Conservation (phyloP, 2,329 filamentous ascomycete genomes). For the Pseudocercospora vitis region DNA sequence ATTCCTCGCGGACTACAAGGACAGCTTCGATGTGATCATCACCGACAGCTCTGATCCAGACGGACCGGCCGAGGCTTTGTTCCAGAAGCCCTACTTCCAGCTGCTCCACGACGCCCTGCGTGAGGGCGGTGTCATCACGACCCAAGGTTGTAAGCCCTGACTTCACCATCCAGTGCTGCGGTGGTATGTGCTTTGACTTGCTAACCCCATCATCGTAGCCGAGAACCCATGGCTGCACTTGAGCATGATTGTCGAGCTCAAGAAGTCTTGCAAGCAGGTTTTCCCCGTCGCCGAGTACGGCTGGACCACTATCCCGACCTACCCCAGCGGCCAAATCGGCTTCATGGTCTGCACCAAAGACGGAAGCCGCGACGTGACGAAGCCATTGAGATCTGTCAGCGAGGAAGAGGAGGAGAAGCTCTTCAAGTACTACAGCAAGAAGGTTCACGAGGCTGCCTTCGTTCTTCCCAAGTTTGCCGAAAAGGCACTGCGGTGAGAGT, state of each 20-base stretch:
- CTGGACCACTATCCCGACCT: conserved; percentile 98
- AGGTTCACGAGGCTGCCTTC: conserved; percentile 94
- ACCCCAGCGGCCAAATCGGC: conserved; percentile 97
- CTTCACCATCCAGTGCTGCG: conserved; percentile 39
- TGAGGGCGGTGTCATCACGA: conserved; percentile 97
- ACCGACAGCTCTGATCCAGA: conserved; percentile 98
- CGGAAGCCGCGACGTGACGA: conserved; percentile 74
- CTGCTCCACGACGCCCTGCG: conserved; percentile 85
- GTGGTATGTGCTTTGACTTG: conserved; percentile 14
- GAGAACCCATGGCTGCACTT: conserved; percentile 99
- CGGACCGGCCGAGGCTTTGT: conserved; percentile 91
- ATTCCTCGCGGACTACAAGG: conserved; percentile 95
- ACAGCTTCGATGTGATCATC: conserved; percentile 98
- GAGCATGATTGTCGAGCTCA: conserved; percentile 86
- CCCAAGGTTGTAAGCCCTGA: conserved; percentile 98
- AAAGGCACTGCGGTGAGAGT: conserved; percentile 58
- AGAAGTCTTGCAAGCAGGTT: conserved; percentile 94
- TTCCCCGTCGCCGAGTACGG: conserved; percentile 98
- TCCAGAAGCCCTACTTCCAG: conserved; percentile 99
- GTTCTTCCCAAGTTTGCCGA: conserved; percentile 90
- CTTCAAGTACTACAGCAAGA: conserved; percentile 96
- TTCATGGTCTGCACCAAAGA: conserved; percentile 99
- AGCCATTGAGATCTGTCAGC: conserved; percentile 78
- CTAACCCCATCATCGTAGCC: conserved; percentile 56
- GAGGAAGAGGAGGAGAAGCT: conserved; percentile 87